Base-by-base conservation (phyloP, 1,284 basidiomycete genomes). In the Coniophora puteana region DNA sequence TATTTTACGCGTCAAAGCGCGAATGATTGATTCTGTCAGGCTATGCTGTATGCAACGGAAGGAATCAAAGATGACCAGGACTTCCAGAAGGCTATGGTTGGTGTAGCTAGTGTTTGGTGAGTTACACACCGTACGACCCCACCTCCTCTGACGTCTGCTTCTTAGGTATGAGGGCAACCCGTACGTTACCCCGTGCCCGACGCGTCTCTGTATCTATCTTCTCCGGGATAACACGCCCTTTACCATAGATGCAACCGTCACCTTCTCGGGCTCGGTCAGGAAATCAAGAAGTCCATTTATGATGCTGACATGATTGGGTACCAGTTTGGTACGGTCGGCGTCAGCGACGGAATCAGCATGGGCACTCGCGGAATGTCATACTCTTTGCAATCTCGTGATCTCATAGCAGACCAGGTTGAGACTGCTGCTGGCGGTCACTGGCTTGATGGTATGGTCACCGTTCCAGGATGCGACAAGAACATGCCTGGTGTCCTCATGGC, bases 321-420 rank as follows among this genome's bases (percentile, higher is more conserved):
- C 71, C 94, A 97, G 66, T 98, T 97, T 62, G 95, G 95, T 42
- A 93, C 93, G 8, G 91, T 96, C 47, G 95, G 92, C 49, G 93
- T 98, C 51, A 95, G 91, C 57, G 95, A 98, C 64, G 95, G 92
- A 28, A 98, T 99, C 65, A 95, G 91, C 61, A 98, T 96, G 86
- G 95, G 94, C 48, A 94, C 92, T 3, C 68, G 69, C 30, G 92
- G 86, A 51, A 95, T 97, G 95, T 81, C 83, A 29, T 97, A 92
- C 65, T 97, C 93, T 23, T 76, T 98, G 1, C 95, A 94, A 65
- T 95, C 92, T 33, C 81, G 95, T 47, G 95, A 99, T 68, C 74
- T 98, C 44, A 99, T 99, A 52, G 95, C 95, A 45, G 95, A 98
- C 66, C 83, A 88, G 58, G 93, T 98, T 24, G 94, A 98, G 70